phyloP scores from a whole-genome alignment of 345 rosid genomes.

The Pugionium dolabratum region DNA sequence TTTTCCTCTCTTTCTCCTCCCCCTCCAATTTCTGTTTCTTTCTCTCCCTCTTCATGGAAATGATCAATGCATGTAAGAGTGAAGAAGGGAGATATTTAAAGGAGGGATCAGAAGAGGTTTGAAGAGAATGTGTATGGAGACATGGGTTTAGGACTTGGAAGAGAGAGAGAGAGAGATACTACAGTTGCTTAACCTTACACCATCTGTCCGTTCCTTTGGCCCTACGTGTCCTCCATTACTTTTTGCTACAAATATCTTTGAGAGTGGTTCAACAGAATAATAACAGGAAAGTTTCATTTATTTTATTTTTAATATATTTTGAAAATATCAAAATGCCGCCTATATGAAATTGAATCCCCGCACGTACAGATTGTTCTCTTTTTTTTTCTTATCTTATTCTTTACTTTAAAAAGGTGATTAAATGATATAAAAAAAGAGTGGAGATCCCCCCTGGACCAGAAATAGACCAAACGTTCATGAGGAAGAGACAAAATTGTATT shows the following conservation, averaged over 20 bases:
- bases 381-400: background rate
- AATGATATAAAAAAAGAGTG: constrained; percentile 7
- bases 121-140: constrained; percentile 30
- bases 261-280: constrained; percentile 6
- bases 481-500: constrained; percentile 28
- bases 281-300: background rate
- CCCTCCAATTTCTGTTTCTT: constrained; percentile 17
- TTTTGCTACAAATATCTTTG: constrained; percentile 26
- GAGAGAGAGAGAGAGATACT: constrained; percentile 13
- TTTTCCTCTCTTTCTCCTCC: constrained; percentile 2
- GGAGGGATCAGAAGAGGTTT: constrained; percentile 7
- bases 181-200: constrained; percentile 33
- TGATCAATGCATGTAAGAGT: constrained; percentile 26
- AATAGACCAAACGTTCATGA: constrained; percentile 28
- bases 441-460: constrained; percentile 21
- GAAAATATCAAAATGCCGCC: constrained; percentile 30
- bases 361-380: constrained; percentile 16
- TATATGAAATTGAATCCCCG: constrained; percentile 12
- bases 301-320: constrained; percentile 12
- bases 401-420: constrained; percentile 16
- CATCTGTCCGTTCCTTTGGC: constrained; percentile 38
- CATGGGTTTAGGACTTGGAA: constrained; percentile 36
- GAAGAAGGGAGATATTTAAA: constrained; percentile 13
- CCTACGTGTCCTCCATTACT: constrained; percentile 44
- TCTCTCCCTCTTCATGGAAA: constrained; percentile 33